These are phyloP conservation scores for Podospora tetraspora DNA, from an alignment of 495 filamentous ascomycete species.

Conservation along the genomic window DNA sequence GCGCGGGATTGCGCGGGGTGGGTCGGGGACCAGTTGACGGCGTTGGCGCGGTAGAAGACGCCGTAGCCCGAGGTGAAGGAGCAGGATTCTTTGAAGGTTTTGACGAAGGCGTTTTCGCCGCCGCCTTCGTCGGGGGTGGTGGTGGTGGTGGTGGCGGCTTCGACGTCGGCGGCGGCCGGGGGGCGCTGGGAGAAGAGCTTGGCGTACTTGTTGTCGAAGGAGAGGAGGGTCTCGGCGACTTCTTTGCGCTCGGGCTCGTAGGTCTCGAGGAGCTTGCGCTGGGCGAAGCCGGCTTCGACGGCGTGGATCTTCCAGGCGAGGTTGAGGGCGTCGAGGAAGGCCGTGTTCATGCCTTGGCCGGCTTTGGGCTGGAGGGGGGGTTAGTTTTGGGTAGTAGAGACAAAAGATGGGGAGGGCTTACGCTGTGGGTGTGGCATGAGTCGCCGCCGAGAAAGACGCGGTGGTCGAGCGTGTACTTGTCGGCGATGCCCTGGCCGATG, in stretches of 20 bases:
- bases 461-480: constrained; percentile 59
- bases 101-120: constrained; percentile 67
- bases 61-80: constrained; percentile 68
- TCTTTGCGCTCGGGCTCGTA: constrained; percentile 66
- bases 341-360: constrained; percentile 82
- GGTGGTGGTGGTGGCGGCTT: constrained; percentile 21
- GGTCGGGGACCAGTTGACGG: constrained; percentile 56
- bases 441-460: constrained; percentile 76
- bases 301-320: constrained; percentile 79
- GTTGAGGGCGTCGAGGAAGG: constrained; percentile 76
- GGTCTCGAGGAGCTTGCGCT: constrained; percentile 56
- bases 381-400: neutral
- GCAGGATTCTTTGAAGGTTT: constrained; percentile 65
- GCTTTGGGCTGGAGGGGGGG: constrained; percentile 55
- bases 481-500: constrained; percentile 69
- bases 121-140: constrained; percentile 28
- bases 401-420: constrained; percentile 26
- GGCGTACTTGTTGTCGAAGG: constrained; percentile 69
- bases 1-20: constrained; percentile 67
- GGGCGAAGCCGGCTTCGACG: constrained; percentile 58
- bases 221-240: constrained; percentile 64
- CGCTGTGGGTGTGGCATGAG: constrained; percentile 76
- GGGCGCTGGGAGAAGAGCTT: constrained; percentile 60
- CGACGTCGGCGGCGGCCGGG: constrained; percentile 46
- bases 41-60: constrained; percentile 59